phyloP scores from a whole-genome alignment of 75 land plant species.

The Pinus albicaulis region DNA sequence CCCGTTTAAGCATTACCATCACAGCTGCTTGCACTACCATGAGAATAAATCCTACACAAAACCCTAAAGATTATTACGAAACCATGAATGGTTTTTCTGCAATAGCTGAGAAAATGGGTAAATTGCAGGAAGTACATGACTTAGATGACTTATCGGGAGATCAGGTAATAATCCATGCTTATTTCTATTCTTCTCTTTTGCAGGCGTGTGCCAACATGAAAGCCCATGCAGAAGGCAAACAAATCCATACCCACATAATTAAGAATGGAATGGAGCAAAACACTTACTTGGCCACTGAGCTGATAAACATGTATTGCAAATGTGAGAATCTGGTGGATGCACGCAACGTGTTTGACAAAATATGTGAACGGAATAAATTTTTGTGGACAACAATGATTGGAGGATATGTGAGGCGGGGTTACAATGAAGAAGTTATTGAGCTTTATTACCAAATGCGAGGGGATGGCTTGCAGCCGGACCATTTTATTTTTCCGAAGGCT shows the following conservation, averaged over 20 bases:
- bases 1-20: too few relatives aligned
- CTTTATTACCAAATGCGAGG: conserved; percentile 37
- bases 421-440: conserved; percentile 16
- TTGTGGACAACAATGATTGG: conserved; percentile 59
- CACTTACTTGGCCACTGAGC: conserved; percentile 38
- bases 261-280: conserved; percentile 22
- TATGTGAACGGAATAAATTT: conserved; percentile 40
- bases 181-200: conserved; percentile 41
- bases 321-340: conserved; percentile 20
- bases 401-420: conserved; percentile 29
- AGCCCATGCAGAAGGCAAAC: conserved; percentile 22
- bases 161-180: too few relatives aligned
- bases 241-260: conserved; percentile 34
- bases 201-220: conserved; percentile 41
- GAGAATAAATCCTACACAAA: too few relatives aligned
- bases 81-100: too few relatives aligned
- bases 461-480: conserved; percentile 30
- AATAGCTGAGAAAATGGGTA: too few relatives aligned
- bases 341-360: conserved; percentile 37
- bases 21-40: too few relatives aligned
- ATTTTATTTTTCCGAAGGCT: conserved; percentile 22
- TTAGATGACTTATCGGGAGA: too few relatives aligned
- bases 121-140: too few relatives aligned
- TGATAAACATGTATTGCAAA: conserved; percentile 42
- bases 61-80: too few relatives aligned